Base-by-base conservation (phyloP, 768 basidiomycete genomes). In the Leccinum subgranulosum region DNA sequence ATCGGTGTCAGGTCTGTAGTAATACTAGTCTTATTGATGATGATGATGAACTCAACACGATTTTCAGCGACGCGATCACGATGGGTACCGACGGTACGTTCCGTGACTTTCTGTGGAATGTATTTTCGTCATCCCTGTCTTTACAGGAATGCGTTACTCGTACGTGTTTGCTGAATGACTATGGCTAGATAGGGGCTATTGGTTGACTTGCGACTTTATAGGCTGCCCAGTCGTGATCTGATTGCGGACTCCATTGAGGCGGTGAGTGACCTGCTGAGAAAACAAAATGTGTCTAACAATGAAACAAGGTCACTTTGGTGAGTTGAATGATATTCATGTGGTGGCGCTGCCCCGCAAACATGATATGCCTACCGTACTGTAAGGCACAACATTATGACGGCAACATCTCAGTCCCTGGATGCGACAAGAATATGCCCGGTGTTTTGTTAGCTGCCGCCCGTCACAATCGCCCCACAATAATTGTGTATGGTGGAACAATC, bases 351-450 rank as follows among this genome's bases (percentile, higher is more conserved):
- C 29, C 39, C 53, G 28, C 31, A 23, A 57, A 53, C 49, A 23
- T 33, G 19, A 58, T 41, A 50, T 48, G 4, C 34, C 53, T 21
- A 21, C 43, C 36, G 21, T 52, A 36, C 29, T 54, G 89, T 28
- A 48, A 49, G 90, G 90, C 90, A 21, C 92, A 94, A 76, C 85
- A 92, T 66, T 93, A 94, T 64, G 92, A 94, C 59, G 92, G 84
- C 12, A 92, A 92, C 65, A 91, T 94, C 63, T 84, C 88, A 6
- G 80, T 93, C 53, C 92, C 92, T 17, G 91, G 92, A 55, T 94
- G 92, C 62, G 92, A 94, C 73, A 94, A 94, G 76, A 94, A 94
- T 68, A 93, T 94, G 92, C 92, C 92, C 9, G 92, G 90, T 17
- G 90, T 87, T 67, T 78, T 92, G 56, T 91, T 94, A 68, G 92